Percentiles rank a stretch among this genome's conserved stretches.
Conservation (phyloP, 2,329 filamentous ascomycete species). For the Tothia fuscella region DNA sequence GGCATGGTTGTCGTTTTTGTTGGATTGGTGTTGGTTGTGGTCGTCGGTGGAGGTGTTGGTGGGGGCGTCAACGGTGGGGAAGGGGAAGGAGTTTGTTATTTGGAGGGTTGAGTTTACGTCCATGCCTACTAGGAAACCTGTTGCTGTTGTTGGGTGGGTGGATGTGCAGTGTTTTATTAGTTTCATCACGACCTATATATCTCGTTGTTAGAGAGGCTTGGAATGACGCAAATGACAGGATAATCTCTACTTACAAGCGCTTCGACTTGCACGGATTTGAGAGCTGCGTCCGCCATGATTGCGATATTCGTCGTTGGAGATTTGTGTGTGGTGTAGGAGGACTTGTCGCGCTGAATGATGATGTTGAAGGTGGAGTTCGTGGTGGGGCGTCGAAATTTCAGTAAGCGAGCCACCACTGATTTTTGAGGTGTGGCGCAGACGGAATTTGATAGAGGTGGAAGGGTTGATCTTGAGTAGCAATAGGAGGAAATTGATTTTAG, state of each 20-base stretch:
- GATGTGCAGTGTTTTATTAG: constrained; percentile 91
- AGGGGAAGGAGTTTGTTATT: constrained; percentile 90
- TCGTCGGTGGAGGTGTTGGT: constrained; percentile 39
- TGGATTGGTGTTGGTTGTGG: constrained; percentile 53
- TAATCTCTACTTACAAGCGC: constrained; percentile 58
- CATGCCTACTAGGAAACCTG: constrained; percentile 87
- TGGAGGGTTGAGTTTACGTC: constrained; percentile 71
- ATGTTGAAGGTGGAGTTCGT: no score
- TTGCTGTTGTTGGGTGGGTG: constrained; percentile 77
- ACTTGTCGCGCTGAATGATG: no score
- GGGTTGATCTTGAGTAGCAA: no score
- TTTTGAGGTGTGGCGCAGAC: no score
- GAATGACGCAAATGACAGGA: constrained; percentile 23
- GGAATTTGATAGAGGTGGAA: no score
- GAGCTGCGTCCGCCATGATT: constrained; percentile 10
- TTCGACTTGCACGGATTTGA: constrained; percentile 87
- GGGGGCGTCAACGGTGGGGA: constrained; percentile 68
- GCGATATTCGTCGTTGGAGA: neutral
- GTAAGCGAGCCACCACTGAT: no score
- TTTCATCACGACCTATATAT: constrained; percentile 77
- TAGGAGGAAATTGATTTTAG: no score
- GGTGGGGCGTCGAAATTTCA: no score
- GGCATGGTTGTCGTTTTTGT: constrained; percentile 58
- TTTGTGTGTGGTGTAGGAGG: neutral
- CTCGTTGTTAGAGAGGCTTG: constrained; percentile 10